Conservation (phyloP, 2,329 filamentous ascomycete genomes). For the Xylaria sp. region DNA sequence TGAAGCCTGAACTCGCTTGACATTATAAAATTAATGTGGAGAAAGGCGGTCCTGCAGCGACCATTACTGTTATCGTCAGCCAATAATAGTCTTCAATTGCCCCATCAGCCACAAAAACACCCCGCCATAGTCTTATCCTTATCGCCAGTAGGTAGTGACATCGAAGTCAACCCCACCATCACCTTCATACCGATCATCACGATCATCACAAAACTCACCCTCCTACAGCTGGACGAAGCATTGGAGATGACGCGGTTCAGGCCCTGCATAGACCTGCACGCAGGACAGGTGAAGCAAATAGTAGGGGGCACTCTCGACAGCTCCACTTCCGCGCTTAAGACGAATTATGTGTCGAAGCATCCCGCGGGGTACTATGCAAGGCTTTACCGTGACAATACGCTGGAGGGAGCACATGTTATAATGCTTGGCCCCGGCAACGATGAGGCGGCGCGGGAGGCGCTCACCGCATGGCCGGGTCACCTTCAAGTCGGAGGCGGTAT, state of each 20-base stretch:
- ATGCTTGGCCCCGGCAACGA: conserved; percentile 94
- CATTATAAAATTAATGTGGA: conserved; percentile 35
- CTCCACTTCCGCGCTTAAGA: conserved; percentile 74
- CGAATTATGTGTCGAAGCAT: conserved; percentile 87
- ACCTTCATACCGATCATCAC: not conserved
- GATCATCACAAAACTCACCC: not conserved
- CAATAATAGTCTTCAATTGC: conserved; percentile 36
- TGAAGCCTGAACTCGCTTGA: not conserved
- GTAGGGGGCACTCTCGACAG: conserved; percentile 90
- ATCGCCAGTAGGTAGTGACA: conserved; percentile 3
- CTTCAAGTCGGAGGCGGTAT: conserved; percentile 96
- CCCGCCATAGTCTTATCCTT: conserved; percentile 41
- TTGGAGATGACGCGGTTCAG: conserved; percentile 87
- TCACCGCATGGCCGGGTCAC: conserved; percentile 79
- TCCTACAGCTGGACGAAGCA: not conserved
- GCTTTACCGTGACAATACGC: conserved; percentile 79
- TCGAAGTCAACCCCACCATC: conserved; percentile 30
- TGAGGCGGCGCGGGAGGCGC: conserved; percentile 78
- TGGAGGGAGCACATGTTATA: conserved; percentile 90
- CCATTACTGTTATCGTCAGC: not conserved
- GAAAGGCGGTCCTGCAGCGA: conserved; percentile 28
- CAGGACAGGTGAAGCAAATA: conserved; percentile 98
- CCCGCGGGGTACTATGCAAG: conserved; percentile 82
- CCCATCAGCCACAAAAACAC: conserved; percentile 22
- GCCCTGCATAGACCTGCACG: conserved; percentile 96